phyloP scores from a whole-genome alignment of 2,329 filamentous ascomycete species.

The Leptographium radiaticola region DNA sequence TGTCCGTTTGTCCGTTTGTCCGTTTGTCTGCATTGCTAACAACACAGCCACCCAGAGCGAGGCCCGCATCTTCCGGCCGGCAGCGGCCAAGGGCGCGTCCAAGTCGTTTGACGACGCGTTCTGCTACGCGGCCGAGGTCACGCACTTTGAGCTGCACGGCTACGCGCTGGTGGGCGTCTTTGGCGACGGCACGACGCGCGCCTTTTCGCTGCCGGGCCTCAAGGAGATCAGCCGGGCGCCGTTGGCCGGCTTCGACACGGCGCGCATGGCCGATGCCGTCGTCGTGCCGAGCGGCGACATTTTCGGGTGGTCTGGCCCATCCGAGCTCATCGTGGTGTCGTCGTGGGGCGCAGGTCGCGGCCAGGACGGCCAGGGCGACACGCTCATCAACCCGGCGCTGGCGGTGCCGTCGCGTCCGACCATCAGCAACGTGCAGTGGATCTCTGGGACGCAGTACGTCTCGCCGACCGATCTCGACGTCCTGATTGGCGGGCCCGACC shows the following conservation, averaged over 20 bases:
- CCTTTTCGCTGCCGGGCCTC: constrained; percentile 75
- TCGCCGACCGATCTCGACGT: constrained; percentile 79
- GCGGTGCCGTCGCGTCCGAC: constrained; percentile 69
- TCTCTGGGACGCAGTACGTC: constrained; percentile 85
- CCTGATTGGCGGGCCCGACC: constrained; percentile 76
- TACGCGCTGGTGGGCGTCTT: constrained; percentile 75
- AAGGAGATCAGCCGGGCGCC: constrained; percentile 65
- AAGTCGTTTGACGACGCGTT: constrained; percentile 75
- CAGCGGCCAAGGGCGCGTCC: constrained; percentile 76
- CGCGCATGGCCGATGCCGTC: constrained; percentile 53
- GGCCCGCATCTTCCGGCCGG: constrained; percentile 78
- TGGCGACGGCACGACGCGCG: constrained; percentile 65
- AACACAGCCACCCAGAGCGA: constrained; percentile 50
- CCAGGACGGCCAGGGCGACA: constrained; percentile 53
- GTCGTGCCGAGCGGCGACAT: constrained; percentile 72
- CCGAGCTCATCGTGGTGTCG: constrained; percentile 70
- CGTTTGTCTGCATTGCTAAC: constrained; percentile 14
- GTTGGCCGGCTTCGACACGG: constrained; percentile 59
- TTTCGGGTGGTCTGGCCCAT: constrained; percentile 78
- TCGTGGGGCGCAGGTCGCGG: constrained; percentile 62
- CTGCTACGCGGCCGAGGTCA: constrained; percentile 69
- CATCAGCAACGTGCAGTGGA: constrained; percentile 93
- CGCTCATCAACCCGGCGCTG: constrained; percentile 64
- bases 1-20: not conserved
- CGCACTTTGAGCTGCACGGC: constrained; percentile 60